Percentiles rank a stretch among this genome's conserved stretches.
phyloP scores from a whole-genome alignment of 2,329 filamentous ascomycete species.

The Capronia coronata region DNA sequence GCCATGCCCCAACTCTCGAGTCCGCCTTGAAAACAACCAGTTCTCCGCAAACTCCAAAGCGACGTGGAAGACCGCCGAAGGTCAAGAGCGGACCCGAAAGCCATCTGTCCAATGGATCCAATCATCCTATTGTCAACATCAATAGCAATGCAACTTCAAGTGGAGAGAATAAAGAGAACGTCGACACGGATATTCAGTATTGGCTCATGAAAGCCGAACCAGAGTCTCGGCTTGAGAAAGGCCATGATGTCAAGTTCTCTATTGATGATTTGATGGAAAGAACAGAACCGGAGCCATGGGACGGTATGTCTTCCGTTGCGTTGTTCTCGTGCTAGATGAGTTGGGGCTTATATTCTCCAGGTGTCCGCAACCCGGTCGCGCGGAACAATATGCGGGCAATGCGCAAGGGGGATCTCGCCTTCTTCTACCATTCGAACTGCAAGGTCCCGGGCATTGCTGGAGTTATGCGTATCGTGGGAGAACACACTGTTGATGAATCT shows the following conservation, averaged over 20 bases:
- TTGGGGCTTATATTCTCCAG: slow-evolving; percentile 5
- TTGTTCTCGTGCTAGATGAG: background rate
- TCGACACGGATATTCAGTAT: slow-evolving; percentile 45
- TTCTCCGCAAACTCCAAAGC: background rate
- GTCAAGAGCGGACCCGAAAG: background rate
- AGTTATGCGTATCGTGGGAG: slow-evolving; percentile 79
- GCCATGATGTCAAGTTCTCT: slow-evolving; percentile 83
- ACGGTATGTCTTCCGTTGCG: slow-evolving; percentile 53
- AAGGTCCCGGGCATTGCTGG: slow-evolving; percentile 83
- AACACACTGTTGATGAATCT: slow-evolving; percentile 71
- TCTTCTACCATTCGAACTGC: slow-evolving; percentile 96
- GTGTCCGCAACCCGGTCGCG: slow-evolving; percentile 43
- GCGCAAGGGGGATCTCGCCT: slow-evolving; percentile 84
- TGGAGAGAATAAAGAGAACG: slow-evolving; percentile 4
- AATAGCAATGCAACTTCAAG: background rate
- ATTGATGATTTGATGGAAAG: slow-evolving; percentile 78
- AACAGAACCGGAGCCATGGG: slow-evolving; percentile 78
- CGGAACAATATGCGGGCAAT: slow-evolving; percentile 87
- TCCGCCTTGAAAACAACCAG: background rate
- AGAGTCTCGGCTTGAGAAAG: slow-evolving; percentile 76
- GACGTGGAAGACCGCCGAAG: background rate
- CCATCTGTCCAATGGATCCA: background rate
- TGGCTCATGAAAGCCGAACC: slow-evolving; percentile 89
- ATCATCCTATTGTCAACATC: background rate
- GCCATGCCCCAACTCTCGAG: background rate